Base-by-base conservation (phyloP, 768 basidiomycete species). In the Leccinum pellstonianum region DNA sequence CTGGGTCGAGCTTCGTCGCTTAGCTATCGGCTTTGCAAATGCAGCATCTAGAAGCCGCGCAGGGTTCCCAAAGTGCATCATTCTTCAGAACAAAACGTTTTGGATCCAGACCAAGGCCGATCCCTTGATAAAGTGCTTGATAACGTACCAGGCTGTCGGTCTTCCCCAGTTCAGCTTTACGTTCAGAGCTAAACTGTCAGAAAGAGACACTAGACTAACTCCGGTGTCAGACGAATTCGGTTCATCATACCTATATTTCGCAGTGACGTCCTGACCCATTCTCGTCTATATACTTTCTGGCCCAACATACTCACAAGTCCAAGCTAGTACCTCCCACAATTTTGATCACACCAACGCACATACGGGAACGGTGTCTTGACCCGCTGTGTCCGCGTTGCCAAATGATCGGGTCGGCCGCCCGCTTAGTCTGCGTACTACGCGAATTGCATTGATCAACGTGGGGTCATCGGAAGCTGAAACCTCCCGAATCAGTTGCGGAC, bases 391-490 rank as follows among this genome's bases (percentile, higher is more conserved):
- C 63, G 25, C 37, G 5, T 43, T 37, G 59, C 15, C 54, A 66
- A 23, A 41, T 17, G 55, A 66, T 66, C 62, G 12, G 33, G 31
- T 57, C 37, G 27, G 25, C 58, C 35, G 21, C 46, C 15, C 47
- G 17, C 47, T 15, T 43, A 51, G 21, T 55, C 51, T 57, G 64
- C 23, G 23, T 23, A 27, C 48, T 48, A 61, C 50, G 55, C 52
- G 27, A 10, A 58, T 52, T 52, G 43, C 56, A 35, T 54, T 52
- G 47, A 43, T 58, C 66, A 66, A 29, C 54, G 61, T 56, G 57
- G 64, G 35, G 53, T 41, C 31, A 21, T 17, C 46, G 9, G 38
- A 47, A 37, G 19, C 12, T 11, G n/a, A 38, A 25, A 49, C 23
- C 1, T 1, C 38, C 21, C 25, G 15, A 50, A 27, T 29, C 29